phyloP scores from a whole-genome alignment of 1,139 yeast species.

The Debaryomycetaceae sp. region DNA sequence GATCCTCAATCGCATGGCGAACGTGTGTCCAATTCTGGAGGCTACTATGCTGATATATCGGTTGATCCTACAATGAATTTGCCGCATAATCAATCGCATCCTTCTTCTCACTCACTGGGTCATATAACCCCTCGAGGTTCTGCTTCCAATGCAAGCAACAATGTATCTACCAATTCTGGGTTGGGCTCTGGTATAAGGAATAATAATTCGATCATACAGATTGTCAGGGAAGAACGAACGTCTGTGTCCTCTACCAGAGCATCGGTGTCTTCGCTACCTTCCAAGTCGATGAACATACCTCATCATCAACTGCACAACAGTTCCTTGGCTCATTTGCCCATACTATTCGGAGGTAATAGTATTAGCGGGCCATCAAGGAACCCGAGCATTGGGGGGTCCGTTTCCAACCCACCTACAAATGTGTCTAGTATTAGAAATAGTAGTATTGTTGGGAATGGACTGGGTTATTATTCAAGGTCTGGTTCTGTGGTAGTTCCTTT shows the following conservation, averaged over 20 bases:
- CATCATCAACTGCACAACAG: conserved; percentile 42
- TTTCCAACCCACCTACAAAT: conserved; percentile 27
- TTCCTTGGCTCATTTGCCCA: conserved; percentile 45
- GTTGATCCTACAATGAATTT: conserved; percentile 49
- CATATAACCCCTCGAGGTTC: conserved; percentile 34
- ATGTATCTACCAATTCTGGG: not conserved
- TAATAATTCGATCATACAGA: conserved; percentile 44
- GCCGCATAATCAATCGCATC: conserved; percentile 43
- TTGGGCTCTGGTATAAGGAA: conserved; percentile 14
- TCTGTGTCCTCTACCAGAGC: conserved; percentile 35
- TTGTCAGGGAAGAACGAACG: conserved; percentile 37
- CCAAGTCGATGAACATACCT: conserved; percentile 48
- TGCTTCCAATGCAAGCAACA: conserved; percentile 13
- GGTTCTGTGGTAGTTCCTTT: conserved; percentile 47
- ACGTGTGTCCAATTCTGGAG: conserved; percentile 30
- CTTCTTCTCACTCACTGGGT: conserved; percentile 18
- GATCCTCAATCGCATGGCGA: conserved; percentile 35
- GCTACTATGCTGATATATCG: conserved; percentile 45
- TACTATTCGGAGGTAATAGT: conserved; percentile 42
- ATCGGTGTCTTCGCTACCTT: conserved; percentile 43
- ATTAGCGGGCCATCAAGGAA: conserved; percentile 42
- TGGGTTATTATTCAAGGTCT: conserved; percentile 39
- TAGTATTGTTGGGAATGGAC: conserved; percentile 30
- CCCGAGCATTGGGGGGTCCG: conserved; percentile 38
- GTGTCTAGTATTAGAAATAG: conserved; percentile 43